Conservation (phyloP, 2,329 filamentous ascomycete genomes). For the Verticillium longisporum region DNA sequence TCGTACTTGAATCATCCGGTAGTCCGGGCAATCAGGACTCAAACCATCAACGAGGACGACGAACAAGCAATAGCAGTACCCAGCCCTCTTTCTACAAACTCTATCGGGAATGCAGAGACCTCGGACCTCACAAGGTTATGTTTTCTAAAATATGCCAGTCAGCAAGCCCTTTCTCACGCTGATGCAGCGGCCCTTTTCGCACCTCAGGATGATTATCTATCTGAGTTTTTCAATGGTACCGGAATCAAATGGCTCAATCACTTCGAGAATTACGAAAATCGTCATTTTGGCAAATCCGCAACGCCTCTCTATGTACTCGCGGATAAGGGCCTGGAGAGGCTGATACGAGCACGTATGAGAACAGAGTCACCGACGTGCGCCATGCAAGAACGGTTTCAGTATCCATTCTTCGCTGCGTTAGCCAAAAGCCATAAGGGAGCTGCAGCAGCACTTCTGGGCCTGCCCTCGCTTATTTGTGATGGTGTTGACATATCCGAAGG, state of each 20-base stretch:
- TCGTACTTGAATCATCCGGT: constrained; percentile 24
- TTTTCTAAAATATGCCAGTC: constrained; percentile 38
- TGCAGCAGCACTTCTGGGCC: constrained; percentile 12
- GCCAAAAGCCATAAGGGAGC: constrained; percentile 20
- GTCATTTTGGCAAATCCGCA: constrained; percentile 16
- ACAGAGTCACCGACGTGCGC: constrained; percentile 12
- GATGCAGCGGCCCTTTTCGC: constrained; percentile 22
- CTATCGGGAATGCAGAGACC: neutral
- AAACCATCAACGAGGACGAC: neutral
- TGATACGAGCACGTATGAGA: constrained; percentile 20
- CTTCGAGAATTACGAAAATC: constrained; percentile 18
- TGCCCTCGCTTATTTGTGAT: constrained; percentile 5
- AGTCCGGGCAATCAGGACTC: neutral
- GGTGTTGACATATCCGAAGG: constrained; percentile 4
- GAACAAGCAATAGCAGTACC: too few relatives aligned
- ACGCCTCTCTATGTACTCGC: constrained; percentile 28
- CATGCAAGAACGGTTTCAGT: constrained; percentile 21
- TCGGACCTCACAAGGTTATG: constrained; percentile 20
- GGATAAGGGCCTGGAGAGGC: constrained; percentile 13
- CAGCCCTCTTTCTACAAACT: neutral
- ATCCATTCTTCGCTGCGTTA: constrained; percentile 27
- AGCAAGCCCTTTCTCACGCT: constrained; percentile 32
- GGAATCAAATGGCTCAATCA: constrained; percentile 21
- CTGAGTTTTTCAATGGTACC: constrained; percentile 14
- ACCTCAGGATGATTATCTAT: constrained; percentile 23